A percentile compares a stretch with the other conserved stretches of the same genome.
Conservation (phyloP, 2,329 filamentous ascomycete species). For the Ophiostoma pallidulum region DNA sequence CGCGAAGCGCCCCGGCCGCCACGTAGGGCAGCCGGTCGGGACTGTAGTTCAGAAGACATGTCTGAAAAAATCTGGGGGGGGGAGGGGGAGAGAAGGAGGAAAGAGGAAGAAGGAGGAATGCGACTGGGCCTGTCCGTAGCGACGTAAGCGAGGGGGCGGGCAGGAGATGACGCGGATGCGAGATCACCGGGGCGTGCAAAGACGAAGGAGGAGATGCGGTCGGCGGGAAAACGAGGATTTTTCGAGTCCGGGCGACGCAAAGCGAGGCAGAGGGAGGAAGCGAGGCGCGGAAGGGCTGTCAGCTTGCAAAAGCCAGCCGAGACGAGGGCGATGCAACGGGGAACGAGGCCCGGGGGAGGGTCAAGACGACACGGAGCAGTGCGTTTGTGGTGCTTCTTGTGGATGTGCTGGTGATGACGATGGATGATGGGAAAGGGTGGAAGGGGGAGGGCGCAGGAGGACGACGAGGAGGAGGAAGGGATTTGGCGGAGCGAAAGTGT, state of each 20-base stretch:
- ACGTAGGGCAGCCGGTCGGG: slow-evolving; percentile 71
- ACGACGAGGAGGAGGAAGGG: slow-evolving; percentile 12
- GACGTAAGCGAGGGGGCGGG: too few species aligned
- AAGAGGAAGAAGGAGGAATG: not conserved
- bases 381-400: slow-evolving; percentile 1
- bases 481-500: slow-evolving; percentile 11
- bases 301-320: slow-evolving; percentile 4
- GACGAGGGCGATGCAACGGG: slow-evolving; percentile 9
- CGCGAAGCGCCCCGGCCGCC: slow-evolving; percentile 76
- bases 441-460: too few species aligned
- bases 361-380: slow-evolving; percentile 4
- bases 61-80: slow-evolving; percentile 31
- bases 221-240: slow-evolving; percentile 6
- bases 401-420: slow-evolving; percentile 6
- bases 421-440: slow-evolving; percentile 5
- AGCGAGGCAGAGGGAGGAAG: not conserved
- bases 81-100: not conserved
- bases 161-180: not conserved
- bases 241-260: slow-evolving; percentile 6
- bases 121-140: too few species aligned
- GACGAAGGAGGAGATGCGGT: not conserved
- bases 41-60: slow-evolving; percentile 96
- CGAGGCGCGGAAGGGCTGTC: slow-evolving; percentile 1
- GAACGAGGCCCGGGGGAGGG: slow-evolving; percentile 8
- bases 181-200: slow-evolving; percentile 1